Evolutionary conservation across 1,139 yeast species (phyloP).

Genomic region (Geotrichum reessii): DNA sequence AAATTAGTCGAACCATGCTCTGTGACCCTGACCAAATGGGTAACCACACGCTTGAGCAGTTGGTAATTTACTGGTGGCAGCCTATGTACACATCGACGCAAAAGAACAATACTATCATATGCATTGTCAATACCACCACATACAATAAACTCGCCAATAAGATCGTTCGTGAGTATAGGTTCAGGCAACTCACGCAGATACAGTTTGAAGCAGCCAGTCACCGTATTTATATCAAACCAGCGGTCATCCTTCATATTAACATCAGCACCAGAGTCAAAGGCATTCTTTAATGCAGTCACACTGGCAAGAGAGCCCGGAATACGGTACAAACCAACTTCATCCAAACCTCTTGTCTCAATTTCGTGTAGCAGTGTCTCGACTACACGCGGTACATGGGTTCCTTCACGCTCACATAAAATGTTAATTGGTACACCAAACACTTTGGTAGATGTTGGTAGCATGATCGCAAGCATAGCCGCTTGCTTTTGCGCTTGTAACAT

Average conservation of each 20-base stretch:
- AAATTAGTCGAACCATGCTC: constrained; percentile 55
- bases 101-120: constrained; percentile 37
- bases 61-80: constrained; percentile 64
- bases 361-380: constrained; percentile 61
- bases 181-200: constrained; percentile 86
- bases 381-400: constrained; percentile 55
- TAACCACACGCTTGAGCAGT: constrained; percentile 58
- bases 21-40: constrained; percentile 60
- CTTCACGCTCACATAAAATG: constrained; percentile 68
- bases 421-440: constrained; percentile 89
- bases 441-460: constrained; percentile 33
- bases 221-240: constrained; percentile 77
- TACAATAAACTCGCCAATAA: constrained; percentile 48
- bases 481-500: constrained; percentile 41
- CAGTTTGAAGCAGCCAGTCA: constrained; percentile 84
- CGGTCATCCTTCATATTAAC: constrained; percentile 62
- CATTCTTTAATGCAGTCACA: constrained; percentile 59
- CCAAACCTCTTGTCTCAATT: constrained; percentile 76
- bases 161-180: constrained; percentile 61
- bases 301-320: constrained; percentile 85
- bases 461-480: constrained; percentile 35
- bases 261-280: constrained; percentile 67
- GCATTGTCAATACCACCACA: constrained; percentile 22
- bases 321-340: constrained; percentile 88
- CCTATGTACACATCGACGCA: constrained; percentile 43